Evolutionary conservation across 805 yeast genomes (phyloP).

Genomic region (Lipomyces sp.): DNA sequence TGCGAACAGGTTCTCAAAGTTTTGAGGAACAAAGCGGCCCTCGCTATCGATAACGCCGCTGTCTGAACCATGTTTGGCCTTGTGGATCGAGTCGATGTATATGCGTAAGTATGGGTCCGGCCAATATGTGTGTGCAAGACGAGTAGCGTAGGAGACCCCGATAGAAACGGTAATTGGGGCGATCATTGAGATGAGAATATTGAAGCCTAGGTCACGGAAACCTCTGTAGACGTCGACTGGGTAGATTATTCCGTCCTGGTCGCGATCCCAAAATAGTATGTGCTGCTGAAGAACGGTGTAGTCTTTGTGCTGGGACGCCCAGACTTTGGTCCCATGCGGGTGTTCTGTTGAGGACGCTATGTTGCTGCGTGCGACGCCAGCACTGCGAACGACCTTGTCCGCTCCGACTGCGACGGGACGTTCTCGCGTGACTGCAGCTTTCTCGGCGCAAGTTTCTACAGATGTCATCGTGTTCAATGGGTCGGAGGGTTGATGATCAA

Average conservation of each 20-base stretch:
- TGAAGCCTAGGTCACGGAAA: conserved; percentile 11
- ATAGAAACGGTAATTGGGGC: background rate
- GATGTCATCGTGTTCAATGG: too few relatives aligned
- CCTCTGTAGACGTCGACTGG: conserved; percentile 6
- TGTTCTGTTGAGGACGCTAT: conserved; percentile 2
- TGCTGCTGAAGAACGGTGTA: conserved; percentile 11
- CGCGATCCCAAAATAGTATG: conserved; percentile 12
- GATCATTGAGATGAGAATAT: background rate
- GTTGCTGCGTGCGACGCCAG: conserved; percentile 5
- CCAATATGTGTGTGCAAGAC: conserved; percentile 7
- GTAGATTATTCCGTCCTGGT: background rate
- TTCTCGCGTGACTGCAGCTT: background rate
- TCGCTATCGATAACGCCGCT: conserved; percentile 5
- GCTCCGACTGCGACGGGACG: conserved; percentile 5
- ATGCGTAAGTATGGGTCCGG: conserved; percentile 12
- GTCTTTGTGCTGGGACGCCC: background rate
- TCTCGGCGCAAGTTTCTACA: too few relatives aligned
- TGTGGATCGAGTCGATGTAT: conserved; percentile 8
- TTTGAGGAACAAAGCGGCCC: conserved; percentile 12
- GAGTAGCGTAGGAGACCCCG: conserved; percentile 10
- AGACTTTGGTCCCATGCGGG: background rate
- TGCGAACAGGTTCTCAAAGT: conserved; percentile 10
- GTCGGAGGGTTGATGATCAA: too few relatives aligned
- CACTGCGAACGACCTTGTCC: background rate
- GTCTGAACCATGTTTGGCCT: conserved; percentile 11